Conservation (phyloP, 208 protist species). For the Trypanosoma theileri region DNA sequence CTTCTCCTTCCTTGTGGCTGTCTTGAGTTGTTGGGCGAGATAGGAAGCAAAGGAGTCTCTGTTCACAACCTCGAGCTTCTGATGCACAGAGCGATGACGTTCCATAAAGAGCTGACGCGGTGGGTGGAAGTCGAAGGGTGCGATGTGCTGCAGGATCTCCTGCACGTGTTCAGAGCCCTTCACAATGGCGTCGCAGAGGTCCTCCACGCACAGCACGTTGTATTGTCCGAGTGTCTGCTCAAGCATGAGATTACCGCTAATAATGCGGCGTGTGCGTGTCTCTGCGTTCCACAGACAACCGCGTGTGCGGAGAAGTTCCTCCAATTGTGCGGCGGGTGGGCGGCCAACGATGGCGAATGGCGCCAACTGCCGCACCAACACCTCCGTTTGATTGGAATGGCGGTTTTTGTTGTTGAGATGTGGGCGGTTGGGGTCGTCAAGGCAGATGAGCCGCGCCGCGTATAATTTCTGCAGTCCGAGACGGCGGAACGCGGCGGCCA, state of each 20-base stretch:
- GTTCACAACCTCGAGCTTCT: constrained; percentile 85
- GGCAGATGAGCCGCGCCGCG: constrained; percentile 65
- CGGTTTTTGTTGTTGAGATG: too few relatives aligned
- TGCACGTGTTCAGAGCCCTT: constrained; percentile 63
- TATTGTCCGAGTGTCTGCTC: constrained; percentile 84
- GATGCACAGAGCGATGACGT: constrained; percentile 74
- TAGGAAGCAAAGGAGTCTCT: constrained; percentile 85
- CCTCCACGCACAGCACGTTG: constrained; percentile 89
- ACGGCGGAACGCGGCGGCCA: constrained; percentile 60
- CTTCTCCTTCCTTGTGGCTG: constrained; percentile 45
- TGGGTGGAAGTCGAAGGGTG: constrained; percentile 90
- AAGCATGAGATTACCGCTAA: constrained; percentile 87
- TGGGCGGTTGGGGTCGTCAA: constrained; percentile 26
- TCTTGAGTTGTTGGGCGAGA: constrained; percentile 69
- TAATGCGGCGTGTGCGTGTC: constrained; percentile 64
- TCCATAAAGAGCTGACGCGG: constrained; percentile 88
- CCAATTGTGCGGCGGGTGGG: constrained; percentile 71
- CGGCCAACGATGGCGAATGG: constrained; percentile 83
- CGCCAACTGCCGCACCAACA: constrained; percentile 70
- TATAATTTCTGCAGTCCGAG: constrained; percentile 81
- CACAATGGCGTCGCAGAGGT: constrained; percentile 77
- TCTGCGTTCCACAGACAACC: constrained; percentile 75
- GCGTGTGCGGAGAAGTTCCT: constrained; percentile 81
- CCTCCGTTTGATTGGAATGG: constrained; percentile 31
- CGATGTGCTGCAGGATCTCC: constrained; percentile 64